These are phyloP conservation scores for Cicer judaicum DNA, from an alignment of 306 rosid species.

Conservation along the genomic window DNA sequence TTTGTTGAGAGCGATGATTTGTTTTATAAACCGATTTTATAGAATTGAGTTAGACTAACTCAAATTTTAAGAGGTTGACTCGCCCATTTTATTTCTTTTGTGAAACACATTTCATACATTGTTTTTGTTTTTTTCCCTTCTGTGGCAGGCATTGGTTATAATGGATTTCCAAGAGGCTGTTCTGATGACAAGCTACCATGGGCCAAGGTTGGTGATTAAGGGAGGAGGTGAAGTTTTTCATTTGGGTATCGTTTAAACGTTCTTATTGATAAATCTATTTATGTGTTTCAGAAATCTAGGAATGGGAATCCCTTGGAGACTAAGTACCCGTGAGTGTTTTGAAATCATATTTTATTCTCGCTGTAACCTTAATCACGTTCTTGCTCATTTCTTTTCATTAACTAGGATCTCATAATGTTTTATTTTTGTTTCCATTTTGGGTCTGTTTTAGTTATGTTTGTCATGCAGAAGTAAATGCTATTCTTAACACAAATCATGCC, in stretches of 20 bases:
- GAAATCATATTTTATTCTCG: constrained; percentile 14
- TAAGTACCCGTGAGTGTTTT: constrained; percentile 82
- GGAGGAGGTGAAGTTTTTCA: neutral
- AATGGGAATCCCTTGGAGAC: constrained; percentile 86
- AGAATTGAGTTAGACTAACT: too few relatives aligned
- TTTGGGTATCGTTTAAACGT: neutral
- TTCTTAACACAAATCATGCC: constrained; percentile 94
- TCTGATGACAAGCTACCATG: constrained; percentile 91
- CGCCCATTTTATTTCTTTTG: constrained; percentile 1
- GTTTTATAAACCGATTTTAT: too few relatives aligned
- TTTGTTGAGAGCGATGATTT: too few relatives aligned
- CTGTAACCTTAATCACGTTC: constrained; percentile 20
- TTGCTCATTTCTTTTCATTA: neutral
- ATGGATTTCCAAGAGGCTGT: constrained; percentile 98
- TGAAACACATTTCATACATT: neutral
- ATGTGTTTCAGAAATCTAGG: constrained; percentile 73
- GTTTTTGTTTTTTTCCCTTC: neutral
- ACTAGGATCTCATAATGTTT: neutral
- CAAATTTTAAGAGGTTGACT: neutral
- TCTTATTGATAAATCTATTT: constrained; percentile 18
- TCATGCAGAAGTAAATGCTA: constrained; percentile 96
- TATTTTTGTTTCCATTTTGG: neutral
- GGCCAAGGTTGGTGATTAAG: constrained; percentile 79
- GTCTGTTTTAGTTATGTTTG: constrained; percentile 75
- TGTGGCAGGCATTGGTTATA: constrained; percentile 84